Evolutionary conservation across 1,284 basidiomycete genomes (phyloP).

Genomic region (Tylopilus sp.): DNA sequence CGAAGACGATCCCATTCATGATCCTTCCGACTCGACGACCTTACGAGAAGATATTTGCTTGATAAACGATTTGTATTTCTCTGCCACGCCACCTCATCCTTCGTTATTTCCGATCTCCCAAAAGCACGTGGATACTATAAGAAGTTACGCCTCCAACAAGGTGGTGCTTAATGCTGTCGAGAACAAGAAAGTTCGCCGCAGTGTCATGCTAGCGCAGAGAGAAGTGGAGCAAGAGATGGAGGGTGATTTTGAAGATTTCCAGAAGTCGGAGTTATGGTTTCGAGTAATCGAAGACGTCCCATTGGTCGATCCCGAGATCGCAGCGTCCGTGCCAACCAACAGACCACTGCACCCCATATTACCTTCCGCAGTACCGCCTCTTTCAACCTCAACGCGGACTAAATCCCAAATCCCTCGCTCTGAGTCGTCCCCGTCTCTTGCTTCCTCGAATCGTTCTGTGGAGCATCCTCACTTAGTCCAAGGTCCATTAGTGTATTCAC

Average conservation of each 20-base stretch:
- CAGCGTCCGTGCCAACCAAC: slow-evolving; percentile 21
- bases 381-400: slow-evolving; percentile 19
- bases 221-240: slow-evolving; percentile 88
- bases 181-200: slow-evolving; percentile 63
- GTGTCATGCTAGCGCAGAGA: slow-evolving; percentile 78
- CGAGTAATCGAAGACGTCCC: slow-evolving; percentile 77
- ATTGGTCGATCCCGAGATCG: slow-evolving; percentile 31
- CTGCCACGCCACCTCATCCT: slow-evolving; percentile 52
- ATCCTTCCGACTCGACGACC: slow-evolving; percentile 54
- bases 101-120: slow-evolving; percentile 62
- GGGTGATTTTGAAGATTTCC: slow-evolving; percentile 86
- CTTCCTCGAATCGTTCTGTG: slow-evolving; percentile 19
- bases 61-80: slow-evolving; percentile 84
- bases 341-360: slow-evolving; percentile 27
- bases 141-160: slow-evolving; percentile 56
- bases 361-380: slow-evolving; percentile 9
- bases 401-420: slow-evolving; percentile 33
- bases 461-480: slow-evolving; percentile 9
- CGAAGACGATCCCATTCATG: slow-evolving; percentile 61
- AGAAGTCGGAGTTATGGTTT: slow-evolving; percentile 84
- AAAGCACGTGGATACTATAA: slow-evolving; percentile 65
- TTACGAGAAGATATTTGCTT: slow-evolving; percentile 82
- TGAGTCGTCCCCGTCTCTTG: slow-evolving; percentile 38
- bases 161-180: slow-evolving; percentile 42
- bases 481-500: slow-evolving; percentile 22